Conservation (phyloP, 2,329 filamentous ascomycete genomes). For the Sclerotinia trifoliorum region DNA sequence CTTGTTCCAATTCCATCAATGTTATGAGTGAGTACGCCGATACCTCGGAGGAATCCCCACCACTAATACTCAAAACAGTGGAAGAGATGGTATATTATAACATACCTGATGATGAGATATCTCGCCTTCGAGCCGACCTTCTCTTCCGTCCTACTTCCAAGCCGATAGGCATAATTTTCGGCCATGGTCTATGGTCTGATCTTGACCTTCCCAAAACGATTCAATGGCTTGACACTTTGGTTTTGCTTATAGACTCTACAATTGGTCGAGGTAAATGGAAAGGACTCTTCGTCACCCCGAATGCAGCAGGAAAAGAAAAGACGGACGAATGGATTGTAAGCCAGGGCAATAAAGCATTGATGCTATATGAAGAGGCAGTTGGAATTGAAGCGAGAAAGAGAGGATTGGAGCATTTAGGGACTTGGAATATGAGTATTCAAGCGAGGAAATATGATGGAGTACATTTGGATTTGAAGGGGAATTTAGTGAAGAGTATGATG, state of each 20-base stretch:
- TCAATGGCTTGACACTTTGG: constrained; percentile 44
- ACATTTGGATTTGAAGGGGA: constrained; percentile 49
- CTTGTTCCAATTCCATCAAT: constrained; percentile 43
- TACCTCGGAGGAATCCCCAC: too few relatives aligned
- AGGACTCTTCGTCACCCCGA: constrained; percentile 45
- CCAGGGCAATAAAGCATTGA: constrained; percentile 50
- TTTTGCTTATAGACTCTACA: constrained; percentile 36
- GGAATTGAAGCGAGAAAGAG: constrained; percentile 34
- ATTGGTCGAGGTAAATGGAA: constrained; percentile 27
- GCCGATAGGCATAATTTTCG: constrained; percentile 46
- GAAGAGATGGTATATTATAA: constrained; percentile 48
- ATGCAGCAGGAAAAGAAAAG: constrained; percentile 48
- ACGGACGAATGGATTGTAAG: constrained; percentile 47
- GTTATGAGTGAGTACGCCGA: constrained; percentile 39
- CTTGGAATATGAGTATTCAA: constrained; percentile 53
- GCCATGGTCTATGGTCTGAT: constrained; percentile 50
- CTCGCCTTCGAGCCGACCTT: constrained; percentile 43
- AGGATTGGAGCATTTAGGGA: constrained; percentile 48
- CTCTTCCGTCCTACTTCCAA: constrained; percentile 30
- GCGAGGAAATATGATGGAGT: constrained; percentile 49
- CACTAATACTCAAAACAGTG: constrained; percentile 25
- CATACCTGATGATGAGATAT: constrained; percentile 44
- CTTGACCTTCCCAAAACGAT: constrained; percentile 45
- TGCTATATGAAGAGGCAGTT: constrained; percentile 45
- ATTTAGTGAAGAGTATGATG: constrained; percentile 51